These are phyloP conservation scores for Rhynchosporium graminicola DNA, from an alignment of 2,329 filamentous ascomycete species.

Conservation along the genomic window DNA sequence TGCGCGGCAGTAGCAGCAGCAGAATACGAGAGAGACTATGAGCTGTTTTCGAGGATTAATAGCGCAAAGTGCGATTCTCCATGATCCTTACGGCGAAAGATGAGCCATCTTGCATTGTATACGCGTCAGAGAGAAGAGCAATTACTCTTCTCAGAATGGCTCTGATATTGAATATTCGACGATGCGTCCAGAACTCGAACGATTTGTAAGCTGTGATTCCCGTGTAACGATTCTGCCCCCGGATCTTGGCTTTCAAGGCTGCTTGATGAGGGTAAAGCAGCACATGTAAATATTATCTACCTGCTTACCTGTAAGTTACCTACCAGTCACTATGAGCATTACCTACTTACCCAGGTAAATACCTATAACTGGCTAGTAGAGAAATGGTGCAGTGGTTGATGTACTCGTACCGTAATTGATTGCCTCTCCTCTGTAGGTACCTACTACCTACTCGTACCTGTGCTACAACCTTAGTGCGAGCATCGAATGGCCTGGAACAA, in stretches of 20 bases:
- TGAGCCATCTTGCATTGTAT: constrained; percentile 8
- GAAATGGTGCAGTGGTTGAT: too few relatives aligned
- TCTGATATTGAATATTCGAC: too few relatives aligned
- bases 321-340: too few relatives aligned
- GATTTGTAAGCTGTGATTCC: background rate
- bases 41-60: constrained; percentile 6
- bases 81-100: too few relatives aligned
- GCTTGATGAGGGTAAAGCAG: too few relatives aligned
- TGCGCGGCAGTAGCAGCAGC: constrained; percentile 4
- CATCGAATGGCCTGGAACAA: background rate
- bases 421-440: background rate
- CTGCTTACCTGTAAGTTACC: too few relatives aligned
- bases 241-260: background rate
- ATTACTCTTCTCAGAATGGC: background rate
- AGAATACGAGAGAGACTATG: background rate
- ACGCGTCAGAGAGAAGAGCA: background rate
- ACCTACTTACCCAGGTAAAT: too few relatives aligned
- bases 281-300: constrained; percentile 4
- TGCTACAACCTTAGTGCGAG: background rate
- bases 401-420: constrained; percentile 3
- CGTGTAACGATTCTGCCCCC: background rate
- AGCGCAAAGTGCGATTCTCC: background rate
- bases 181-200: background rate
- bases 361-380: background rate
- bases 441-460: background rate